phyloP scores from a whole-genome alignment of 169 alveolate genomes.

The Theileria orientalis region DNA sequence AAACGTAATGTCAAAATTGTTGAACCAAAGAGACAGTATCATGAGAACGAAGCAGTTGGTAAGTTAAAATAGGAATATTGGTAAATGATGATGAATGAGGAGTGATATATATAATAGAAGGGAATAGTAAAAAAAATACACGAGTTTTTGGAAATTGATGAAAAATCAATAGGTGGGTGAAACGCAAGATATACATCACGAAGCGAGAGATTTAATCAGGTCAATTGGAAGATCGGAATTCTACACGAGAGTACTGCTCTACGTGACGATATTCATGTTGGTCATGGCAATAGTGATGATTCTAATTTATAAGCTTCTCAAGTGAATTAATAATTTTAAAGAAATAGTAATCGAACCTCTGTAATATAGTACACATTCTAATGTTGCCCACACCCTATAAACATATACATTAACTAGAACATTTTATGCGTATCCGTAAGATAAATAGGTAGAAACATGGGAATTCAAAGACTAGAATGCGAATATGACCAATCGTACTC shows the following conservation, averaged over 20 bases:
- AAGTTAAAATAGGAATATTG: background rate
- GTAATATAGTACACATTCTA: too few species aligned
- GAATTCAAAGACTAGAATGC: background rate
- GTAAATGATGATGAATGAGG: background rate
- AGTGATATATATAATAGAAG: background rate
- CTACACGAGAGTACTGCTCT: constrained; percentile 57
- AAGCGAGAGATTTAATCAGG: constrained; percentile 46
- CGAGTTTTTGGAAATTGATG: background rate
- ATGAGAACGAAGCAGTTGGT: constrained; percentile 59
- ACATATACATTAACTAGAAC: too few species aligned
- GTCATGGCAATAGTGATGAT: constrained; percentile 45
- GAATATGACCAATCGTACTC: constrained; percentile 32
- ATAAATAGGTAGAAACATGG: constrained; percentile 12
- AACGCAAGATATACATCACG: constrained; percentile 48
- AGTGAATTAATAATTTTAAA: background rate
- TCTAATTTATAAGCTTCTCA: constrained; percentile 23
- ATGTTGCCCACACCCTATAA: too few species aligned
- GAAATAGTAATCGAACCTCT: too few species aligned
- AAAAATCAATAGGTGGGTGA: constrained; percentile 5
- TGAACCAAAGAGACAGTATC: constrained; percentile 62
- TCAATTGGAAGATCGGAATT: constrained; percentile 62
- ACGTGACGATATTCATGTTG: constrained; percentile 47
- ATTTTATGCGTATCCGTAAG: too few species aligned
- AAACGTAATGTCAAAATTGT: constrained; percentile 54
- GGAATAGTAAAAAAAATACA: too few species aligned